Conservation (phyloP, 176 grass and related monocot genomes). For the Carex cristatella region DNA sequence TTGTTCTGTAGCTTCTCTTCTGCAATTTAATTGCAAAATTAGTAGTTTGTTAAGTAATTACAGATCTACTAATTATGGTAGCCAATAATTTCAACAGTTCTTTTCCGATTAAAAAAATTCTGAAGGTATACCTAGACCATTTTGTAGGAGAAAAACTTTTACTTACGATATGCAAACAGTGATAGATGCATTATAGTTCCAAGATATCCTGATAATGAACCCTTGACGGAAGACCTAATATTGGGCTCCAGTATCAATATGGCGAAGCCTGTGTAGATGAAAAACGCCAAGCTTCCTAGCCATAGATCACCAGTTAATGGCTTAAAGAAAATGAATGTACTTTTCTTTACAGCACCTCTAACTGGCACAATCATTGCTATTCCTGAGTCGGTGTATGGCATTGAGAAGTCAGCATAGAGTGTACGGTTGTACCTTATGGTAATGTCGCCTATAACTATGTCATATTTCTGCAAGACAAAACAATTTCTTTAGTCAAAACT, state of each 20-base stretch:
- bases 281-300: conserved; percentile 20
- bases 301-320: conserved; percentile 28
- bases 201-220: background rate
- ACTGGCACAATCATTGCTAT: conserved; percentile 40
- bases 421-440: conserved; percentile 27
- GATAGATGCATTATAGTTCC: background rate
- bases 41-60: too few species aligned
- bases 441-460: too few species aligned
- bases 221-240: background rate
- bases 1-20: conserved; percentile 34
- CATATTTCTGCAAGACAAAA: too few species aligned
- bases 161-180: background rate
- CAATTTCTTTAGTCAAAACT: too few species aligned
- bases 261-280: conserved; percentile 32
- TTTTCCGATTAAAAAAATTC: background rate
- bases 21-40: conserved; percentile 14
- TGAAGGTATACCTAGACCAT: background rate
- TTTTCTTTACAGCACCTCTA: conserved; percentile 6
- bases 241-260: conserved; percentile 30
- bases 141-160: too few species aligned
- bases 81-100: too few species aligned
- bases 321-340: conserved; percentile 31
- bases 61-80: too few species aligned
- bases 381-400: conserved; percentile 38
- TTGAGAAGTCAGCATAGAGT: conserved; percentile 33